Evolutionary conservation across 176 grass and related monocot genomes (phyloP), one percentile per base, ranked within the genome.

Genomic region (Melocanna baccifera): DNA sequence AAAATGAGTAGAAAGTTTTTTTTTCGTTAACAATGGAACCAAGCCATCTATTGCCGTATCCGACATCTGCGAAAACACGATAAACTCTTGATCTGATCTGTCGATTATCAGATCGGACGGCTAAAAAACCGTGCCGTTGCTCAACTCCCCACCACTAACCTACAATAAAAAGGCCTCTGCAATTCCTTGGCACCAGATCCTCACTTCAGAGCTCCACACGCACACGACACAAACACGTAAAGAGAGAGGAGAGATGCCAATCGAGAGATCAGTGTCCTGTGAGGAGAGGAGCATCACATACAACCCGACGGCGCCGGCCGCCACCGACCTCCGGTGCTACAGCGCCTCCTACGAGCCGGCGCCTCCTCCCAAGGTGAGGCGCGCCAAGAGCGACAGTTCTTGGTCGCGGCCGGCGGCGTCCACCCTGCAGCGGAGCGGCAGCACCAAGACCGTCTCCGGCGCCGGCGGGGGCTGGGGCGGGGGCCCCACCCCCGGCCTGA

Each of bases 261-360:
- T 91, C 80, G 89, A 91, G 85, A 75, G 89, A 80, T 91, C 89
- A 11, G 25, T 83, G 85, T 91, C 89, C n/a, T 83, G 76, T 51
- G 80, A 62, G 30, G 89, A 90, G 80, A 83, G 80, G 74, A 58
- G 48, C 5, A 47, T 10, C 36, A 2, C 12, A 30, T 12, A 46
- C 43, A 25, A 14, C 28, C 58, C 69, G 52, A 16, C 11, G 52
- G 74, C 52, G 72, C 78, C 25, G 40, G 73, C 40, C 12, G 25
- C 32, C 23, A 71, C 13, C 28, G 85, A 92, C 23, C 62, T 94
- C 18, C 80, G 93, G 36, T 90, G 82, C 85, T 81, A 90, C 79
- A 94, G 88, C 67, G 87, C 90, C 18, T 91, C 87, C 7, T 87
- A 88, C 53, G 66, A 42, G 67, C 79, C 78, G 67, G 13, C 32